Evolutionary conservation across 2,329 filamentous ascomycete genomes (phyloP).

Genomic region (Aspergillus thermomutatus): DNA sequence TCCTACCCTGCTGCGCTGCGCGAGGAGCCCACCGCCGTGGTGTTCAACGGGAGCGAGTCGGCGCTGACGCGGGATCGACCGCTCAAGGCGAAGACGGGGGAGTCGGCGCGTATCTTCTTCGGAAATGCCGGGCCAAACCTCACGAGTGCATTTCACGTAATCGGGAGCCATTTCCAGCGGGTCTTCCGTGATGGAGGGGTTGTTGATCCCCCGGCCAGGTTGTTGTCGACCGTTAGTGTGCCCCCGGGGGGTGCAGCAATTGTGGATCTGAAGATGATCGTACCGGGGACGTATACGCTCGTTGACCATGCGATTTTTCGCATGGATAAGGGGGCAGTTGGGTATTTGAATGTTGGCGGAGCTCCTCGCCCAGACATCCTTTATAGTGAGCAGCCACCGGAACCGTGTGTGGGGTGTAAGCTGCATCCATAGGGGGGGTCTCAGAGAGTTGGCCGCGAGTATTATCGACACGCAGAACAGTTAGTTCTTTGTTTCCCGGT

Average conservation of each 20-base stretch:
- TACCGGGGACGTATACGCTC: constrained; percentile 32
- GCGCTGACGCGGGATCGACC: constrained; percentile 29
- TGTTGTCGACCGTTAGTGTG: constrained; percentile 25
- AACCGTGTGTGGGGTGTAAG: constrained; percentile 32
- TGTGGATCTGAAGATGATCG: constrained; percentile 31
- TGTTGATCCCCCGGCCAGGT: constrained; percentile 25
- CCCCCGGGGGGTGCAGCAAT: constrained; percentile 28
- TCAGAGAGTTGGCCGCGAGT: too few species aligned
- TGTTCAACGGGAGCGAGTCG: constrained; percentile 33
- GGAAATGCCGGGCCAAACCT: constrained; percentile 35
- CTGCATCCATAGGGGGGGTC: constrained; percentile 23
- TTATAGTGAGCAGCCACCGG: constrained; percentile 21
- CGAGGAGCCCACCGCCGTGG: constrained; percentile 29
- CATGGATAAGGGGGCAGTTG: constrained; percentile 34
- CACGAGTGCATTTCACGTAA: constrained; percentile 33
- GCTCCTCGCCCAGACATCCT: constrained; percentile 26
- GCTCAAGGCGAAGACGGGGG: constrained; percentile 27
- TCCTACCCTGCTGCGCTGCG: constrained; percentile 33
- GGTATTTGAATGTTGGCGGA: constrained; percentile 34
- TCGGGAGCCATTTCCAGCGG: constrained; percentile 28
- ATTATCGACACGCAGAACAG: too few species aligned
- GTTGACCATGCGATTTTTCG: constrained; percentile 36
- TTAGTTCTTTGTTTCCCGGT: too few species aligned
- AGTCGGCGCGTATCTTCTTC: constrained; percentile 35
- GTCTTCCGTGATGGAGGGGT: constrained; percentile 33